A percentile compares a stretch with the other conserved stretches of the same genome.
These are phyloP conservation scores for Pseudocercospora pini-densiflorae DNA, from an alignment of 2,329 filamentous ascomycete genomes.

Conservation along the genomic window DNA sequence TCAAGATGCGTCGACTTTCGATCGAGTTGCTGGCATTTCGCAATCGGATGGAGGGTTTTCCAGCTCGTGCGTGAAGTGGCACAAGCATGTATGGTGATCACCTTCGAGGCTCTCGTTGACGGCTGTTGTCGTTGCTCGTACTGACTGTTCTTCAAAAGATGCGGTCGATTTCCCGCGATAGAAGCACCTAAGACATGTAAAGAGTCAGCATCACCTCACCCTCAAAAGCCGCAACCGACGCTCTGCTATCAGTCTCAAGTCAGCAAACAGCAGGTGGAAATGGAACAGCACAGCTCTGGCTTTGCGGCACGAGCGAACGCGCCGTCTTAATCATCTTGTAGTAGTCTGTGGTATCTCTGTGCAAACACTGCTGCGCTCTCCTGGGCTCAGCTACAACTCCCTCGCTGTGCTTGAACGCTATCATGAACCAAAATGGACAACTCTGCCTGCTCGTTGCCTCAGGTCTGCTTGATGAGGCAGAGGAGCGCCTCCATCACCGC, in stretches of 20 bases:
- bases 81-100: too few species aligned
- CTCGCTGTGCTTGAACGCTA: slow-evolving; percentile 18
- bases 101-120: too few species aligned
- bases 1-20: too few species aligned
- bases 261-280: not conserved
- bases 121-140: not conserved
- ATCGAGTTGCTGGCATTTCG: too few species aligned
- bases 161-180: not conserved
- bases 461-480: not conserved
- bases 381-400: not conserved
- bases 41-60: too few species aligned
- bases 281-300: not conserved
- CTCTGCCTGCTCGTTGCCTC: slow-evolving; percentile 1
- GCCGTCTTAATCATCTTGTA: not conserved
- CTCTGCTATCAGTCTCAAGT: not conserved
- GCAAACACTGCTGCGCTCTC: slow-evolving; percentile 1
- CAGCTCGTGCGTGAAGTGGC: too few species aligned
- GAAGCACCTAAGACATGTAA: not conserved
- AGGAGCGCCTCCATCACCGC: not conserved
- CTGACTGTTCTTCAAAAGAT: not conserved
- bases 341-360: slow-evolving; percentile 2
- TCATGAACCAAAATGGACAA: slow-evolving; percentile 11
- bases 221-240: not conserved
- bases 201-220: not conserved
- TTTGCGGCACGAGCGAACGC: not conserved